Evolutionary conservation across 768 basidiomycete genomes (phyloP), one percentile per base, ranked within the genome.

Genomic region (Wakefieldia striispora): DNA sequence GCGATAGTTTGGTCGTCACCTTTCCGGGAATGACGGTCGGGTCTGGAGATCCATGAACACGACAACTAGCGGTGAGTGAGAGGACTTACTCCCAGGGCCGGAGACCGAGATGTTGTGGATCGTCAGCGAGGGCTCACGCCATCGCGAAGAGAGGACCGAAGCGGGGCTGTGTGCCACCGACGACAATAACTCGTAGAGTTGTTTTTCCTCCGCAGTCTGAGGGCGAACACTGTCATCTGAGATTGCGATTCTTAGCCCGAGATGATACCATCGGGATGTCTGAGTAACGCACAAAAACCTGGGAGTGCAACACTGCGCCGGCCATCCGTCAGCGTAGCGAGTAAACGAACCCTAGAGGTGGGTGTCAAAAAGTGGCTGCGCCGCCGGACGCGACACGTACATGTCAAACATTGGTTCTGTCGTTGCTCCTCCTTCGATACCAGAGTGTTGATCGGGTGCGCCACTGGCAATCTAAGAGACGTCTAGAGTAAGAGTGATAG

Each of bases 341-440:
- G 76, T 2, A 97, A 71, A 36, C 83, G 81, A 21, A 95, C 76
- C 86, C 90, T 92, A 42, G 55, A 16, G 5, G 26, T 33, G 23
- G 21, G 42, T 7, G 43, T 38, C 23, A 20, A 43, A 21, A 35
- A 19, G 36, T 14, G 16, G 14, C 13, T 23, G 27, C 10, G 16
- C 1, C 16, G 24, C 29, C 17, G 8, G 9, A 34, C 14, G 31
- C 20, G 43, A 26, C 23, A 61, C 79, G 48, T 59, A 91, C 89
- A 98, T 91, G 60, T 98, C 97, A 42, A 84, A 73, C 88, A 98
- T 92, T 0, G 97, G 95, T 68, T 99, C 97, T 3, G 73, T 72
- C 2, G 84, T 78, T 1, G 82, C 88, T 14, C 97, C 97, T 27
- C 97, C 97, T 60, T 97, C 92, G 9, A 97, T 79, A 53, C 97